These are phyloP conservation scores for Claviceps sp. DNA, from an alignment of 2,329 filamentous ascomycete genomes.

Conservation along the genomic window DNA sequence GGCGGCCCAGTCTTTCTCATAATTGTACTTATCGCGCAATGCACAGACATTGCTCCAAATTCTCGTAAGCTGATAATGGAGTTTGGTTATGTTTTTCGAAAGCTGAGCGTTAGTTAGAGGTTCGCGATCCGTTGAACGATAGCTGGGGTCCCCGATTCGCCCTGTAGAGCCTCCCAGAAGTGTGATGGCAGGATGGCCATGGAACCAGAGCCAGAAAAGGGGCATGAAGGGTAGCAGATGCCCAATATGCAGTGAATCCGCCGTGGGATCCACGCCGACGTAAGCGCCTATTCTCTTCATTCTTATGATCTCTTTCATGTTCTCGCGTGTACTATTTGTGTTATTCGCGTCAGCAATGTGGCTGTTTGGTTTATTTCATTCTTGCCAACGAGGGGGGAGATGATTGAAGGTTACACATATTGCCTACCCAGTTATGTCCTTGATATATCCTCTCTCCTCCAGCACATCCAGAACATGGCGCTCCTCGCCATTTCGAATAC, in stretches of 20 bases:
- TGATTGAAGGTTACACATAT: neutral
- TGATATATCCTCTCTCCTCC: slow-evolving; percentile 59
- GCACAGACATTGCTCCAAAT: slow-evolving; percentile 62
- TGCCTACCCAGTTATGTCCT: slow-evolving; percentile 58
- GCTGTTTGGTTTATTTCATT: neutral
- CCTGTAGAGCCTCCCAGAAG: slow-evolving; percentile 64
- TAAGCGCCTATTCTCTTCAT: slow-evolving; percentile 59
- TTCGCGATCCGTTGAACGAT: slow-evolving; percentile 49
- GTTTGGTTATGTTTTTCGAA: slow-evolving; percentile 50
- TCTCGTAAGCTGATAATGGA: slow-evolving; percentile 55
- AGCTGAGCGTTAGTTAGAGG: slow-evolving; percentile 36
- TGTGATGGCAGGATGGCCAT: slow-evolving; percentile 55
- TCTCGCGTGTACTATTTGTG: slow-evolving; percentile 26
- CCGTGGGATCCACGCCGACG: slow-evolving; percentile 72
- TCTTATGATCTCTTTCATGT: slow-evolving; percentile 51
- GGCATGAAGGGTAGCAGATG: slow-evolving; percentile 74
- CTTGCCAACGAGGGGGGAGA: slow-evolving; percentile 10
- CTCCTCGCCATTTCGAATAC: slow-evolving; percentile 35
- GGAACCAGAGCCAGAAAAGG: slow-evolving; percentile 70
- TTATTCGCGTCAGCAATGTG: slow-evolving; percentile 1
- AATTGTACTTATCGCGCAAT: slow-evolving; percentile 53
- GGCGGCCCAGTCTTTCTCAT: slow-evolving; percentile 49
- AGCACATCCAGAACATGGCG: slow-evolving; percentile 49
- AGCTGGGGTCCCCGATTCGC: slow-evolving; percentile 67
- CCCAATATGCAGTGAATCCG: slow-evolving; percentile 65